Conservation (phyloP, 1,139 yeast genomes). For the Candida sanyaensis region DNA sequence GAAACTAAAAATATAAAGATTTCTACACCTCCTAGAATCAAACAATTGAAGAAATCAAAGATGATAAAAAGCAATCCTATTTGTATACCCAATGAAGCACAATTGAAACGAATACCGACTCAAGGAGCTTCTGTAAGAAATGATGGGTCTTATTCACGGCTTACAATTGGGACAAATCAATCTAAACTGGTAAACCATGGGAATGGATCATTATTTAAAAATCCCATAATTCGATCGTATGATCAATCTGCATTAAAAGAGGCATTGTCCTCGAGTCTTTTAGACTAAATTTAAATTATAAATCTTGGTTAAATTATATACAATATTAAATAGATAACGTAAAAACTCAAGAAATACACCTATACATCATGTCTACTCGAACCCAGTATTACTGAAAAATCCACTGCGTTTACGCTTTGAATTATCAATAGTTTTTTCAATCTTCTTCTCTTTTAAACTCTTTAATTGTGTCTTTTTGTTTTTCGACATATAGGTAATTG, state of each 20-base stretch:
- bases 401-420: slow-evolving; percentile 20
- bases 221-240: slow-evolving; percentile 37
- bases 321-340: too few species aligned
- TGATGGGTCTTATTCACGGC: slow-evolving; percentile 43
- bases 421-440: slow-evolving; percentile 27
- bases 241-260: slow-evolving; percentile 37
- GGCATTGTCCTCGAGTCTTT: slow-evolving; percentile 26
- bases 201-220: slow-evolving; percentile 36
- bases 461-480: slow-evolving; percentile 22
- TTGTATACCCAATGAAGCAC: slow-evolving; percentile 21
- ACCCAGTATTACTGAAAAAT: slow-evolving; percentile 22
- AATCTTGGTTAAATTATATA: background rate
- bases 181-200: slow-evolving; percentile 47
- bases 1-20: slow-evolving; percentile 6
- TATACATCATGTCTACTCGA: slow-evolving; percentile 17
- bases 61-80: slow-evolving; percentile 21
- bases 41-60: slow-evolving; percentile 17
- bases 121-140: slow-evolving; percentile 22
- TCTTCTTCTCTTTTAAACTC: slow-evolving; percentile 29
- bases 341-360: slow-evolving; percentile 8
- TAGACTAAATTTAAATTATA: slow-evolving; percentile 9
- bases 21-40: slow-evolving; percentile 21
- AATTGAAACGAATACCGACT: slow-evolving; percentile 29
- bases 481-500: slow-evolving; percentile 56
- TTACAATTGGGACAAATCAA: slow-evolving; percentile 51